These are phyloP conservation scores for Ogataea corticis DNA, from an alignment of 805 yeast genomes.

Conservation along the genomic window DNA sequence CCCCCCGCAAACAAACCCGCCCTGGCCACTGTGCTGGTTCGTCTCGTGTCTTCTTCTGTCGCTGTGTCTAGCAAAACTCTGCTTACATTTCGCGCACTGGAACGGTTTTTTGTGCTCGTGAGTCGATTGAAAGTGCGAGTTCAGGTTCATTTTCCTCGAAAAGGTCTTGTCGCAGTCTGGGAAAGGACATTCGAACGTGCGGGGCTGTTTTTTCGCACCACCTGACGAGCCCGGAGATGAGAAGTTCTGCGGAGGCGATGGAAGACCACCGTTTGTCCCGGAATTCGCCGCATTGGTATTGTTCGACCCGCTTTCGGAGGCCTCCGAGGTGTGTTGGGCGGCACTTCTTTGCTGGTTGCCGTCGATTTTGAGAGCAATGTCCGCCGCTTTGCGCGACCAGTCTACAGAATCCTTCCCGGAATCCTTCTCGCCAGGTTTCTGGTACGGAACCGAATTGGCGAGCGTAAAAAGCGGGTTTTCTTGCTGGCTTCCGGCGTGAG, in stretches of 20 bases:
- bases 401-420: slow-evolving; percentile 15
- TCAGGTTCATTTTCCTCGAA: slow-evolving; percentile 36
- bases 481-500: slow-evolving; percentile 8
- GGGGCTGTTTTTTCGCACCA: slow-evolving; percentile 12
- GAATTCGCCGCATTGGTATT: neutral
- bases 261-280: slow-evolving; percentile 10
- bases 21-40: slow-evolving; percentile 31
- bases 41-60: slow-evolving; percentile 37
- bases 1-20: slow-evolving; percentile 33
- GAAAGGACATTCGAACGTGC: slow-evolving; percentile 27
- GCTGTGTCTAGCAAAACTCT: slow-evolving; percentile 35
- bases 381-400: slow-evolving; percentile 31
- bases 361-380: slow-evolving; percentile 22
- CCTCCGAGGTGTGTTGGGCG: too few relatives aligned
- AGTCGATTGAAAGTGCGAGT: slow-evolving; percentile 35
- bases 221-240: slow-evolving; percentile 1
- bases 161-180: slow-evolving; percentile 32
- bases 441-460: slow-evolving; percentile 30
- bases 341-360: slow-evolving; percentile 9
- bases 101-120: slow-evolving; percentile 38
- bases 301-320: neutral
- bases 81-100: slow-evolving; percentile 30
- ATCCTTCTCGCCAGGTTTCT: slow-evolving; percentile 10
- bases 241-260: slow-evolving; percentile 10
- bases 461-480: slow-evolving; percentile 32